A percentile compares a stretch with the other conserved stretches of the same genome.
Evolutionary conservation across 2,329 filamentous ascomycete species (phyloP).

Genomic region (Botrytis pseudocinerea): DNA sequence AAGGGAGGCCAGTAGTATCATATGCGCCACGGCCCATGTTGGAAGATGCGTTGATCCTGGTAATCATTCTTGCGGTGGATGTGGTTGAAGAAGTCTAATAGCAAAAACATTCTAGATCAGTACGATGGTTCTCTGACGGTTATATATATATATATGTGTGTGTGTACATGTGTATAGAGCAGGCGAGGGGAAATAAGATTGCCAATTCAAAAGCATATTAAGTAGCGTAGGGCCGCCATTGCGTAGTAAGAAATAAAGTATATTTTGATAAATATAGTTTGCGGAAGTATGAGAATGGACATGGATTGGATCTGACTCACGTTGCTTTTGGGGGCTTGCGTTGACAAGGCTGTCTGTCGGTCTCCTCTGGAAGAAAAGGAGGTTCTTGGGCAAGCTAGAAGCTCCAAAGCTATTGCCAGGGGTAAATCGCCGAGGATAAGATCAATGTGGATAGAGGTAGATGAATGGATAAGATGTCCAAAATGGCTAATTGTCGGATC

Average conservation of each 20-base stretch:
- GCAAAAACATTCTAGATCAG: slow-evolving; percentile 20
- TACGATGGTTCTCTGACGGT: neutral
- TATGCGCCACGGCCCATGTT: slow-evolving; percentile 56
- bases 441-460: neutral
- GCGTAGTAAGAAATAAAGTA: slow-evolving; percentile 12
- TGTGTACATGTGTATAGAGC: neutral
- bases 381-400: slow-evolving; percentile 24
- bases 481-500: slow-evolving; percentile 12
- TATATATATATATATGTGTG: neutral
- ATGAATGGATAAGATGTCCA: neutral
- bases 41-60: slow-evolving; percentile 37
- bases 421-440: slow-evolving; percentile 16
- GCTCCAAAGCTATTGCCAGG: slow-evolving; percentile 20
- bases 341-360: slow-evolving; percentile 23
- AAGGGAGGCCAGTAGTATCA: slow-evolving; percentile 53
- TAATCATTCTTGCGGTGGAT: slow-evolving; percentile 33
- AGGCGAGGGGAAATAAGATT: slow-evolving; percentile 12
- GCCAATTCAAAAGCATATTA: slow-evolving; percentile 6
- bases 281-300: neutral
- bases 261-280: slow-evolving; percentile 19
- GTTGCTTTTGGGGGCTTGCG: slow-evolving; percentile 27
- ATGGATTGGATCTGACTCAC: slow-evolving; percentile 32
- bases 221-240: neutral
- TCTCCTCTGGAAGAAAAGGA: slow-evolving; percentile 24
- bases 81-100: slow-evolving; percentile 5